Percentiles rank a stretch among this genome's conserved stretches.
Conservation (phyloP, 768 basidiomycete genomes). For the Phanerochaete sordida region DNA sequence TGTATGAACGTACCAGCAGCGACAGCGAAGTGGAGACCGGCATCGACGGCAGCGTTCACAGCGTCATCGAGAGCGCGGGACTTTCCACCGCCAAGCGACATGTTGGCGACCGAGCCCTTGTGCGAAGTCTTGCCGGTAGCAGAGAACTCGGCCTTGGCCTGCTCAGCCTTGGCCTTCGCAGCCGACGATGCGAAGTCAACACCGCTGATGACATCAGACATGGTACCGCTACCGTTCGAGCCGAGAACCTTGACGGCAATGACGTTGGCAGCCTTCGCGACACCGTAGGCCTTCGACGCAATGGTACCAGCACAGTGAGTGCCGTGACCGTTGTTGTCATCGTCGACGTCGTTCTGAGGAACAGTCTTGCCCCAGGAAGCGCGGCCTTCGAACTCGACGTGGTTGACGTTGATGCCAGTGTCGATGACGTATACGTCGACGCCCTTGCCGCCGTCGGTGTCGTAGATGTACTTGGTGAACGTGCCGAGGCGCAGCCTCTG, state of each 20-base stretch:
- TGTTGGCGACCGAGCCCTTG: constrained; percentile 96
- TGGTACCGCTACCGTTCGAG: constrained; percentile 90
- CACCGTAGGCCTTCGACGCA: constrained; percentile 89
- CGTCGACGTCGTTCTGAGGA: constrained; percentile 76
- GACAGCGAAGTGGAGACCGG: constrained; percentile 93
- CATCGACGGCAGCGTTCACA: constrained; percentile 80
- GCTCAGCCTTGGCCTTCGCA: constrained; percentile 51
- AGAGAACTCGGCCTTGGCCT: constrained; percentile 61
- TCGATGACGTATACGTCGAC: constrained; percentile 91
- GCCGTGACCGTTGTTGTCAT: constrained; percentile 95
- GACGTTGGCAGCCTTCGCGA: constrained; percentile 90
- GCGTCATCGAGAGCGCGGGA: constrained; percentile 78
- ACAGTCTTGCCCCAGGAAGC: constrained; percentile 94
- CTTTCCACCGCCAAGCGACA: constrained; percentile 97
- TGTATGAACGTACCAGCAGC: constrained; percentile 71
- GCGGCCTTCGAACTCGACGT: constrained; percentile 86
- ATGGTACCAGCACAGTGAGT: constrained; percentile 96
- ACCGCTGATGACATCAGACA: constrained; percentile 91
- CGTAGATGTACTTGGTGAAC: constrained; percentile 79
- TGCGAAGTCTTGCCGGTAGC: constrained; percentile 76
- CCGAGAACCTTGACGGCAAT: constrained; percentile 93
- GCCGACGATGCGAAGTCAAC: constrained; percentile 71
- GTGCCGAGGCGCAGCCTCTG: constrained; percentile 69
- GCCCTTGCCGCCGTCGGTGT: constrained; percentile 75
- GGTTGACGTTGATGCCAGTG: constrained; percentile 85